phyloP scores from a whole-genome alignment of 2,329 filamentous ascomycete genomes.

The Pseudocercospora vitis region DNA sequence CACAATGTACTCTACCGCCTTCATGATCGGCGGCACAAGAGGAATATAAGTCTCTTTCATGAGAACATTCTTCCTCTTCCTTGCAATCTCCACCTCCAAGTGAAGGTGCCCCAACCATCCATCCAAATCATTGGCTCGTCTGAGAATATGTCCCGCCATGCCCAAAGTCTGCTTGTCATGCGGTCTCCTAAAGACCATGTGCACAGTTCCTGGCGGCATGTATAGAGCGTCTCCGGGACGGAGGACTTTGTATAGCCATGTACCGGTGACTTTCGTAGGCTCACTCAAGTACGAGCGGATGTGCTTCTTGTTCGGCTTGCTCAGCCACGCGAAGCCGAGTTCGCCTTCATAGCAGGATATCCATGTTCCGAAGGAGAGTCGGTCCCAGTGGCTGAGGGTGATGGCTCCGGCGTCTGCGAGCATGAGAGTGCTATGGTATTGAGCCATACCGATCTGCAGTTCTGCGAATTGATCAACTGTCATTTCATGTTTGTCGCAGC shows the following conservation, averaged over 20 bases:
- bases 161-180: slow-evolving; percentile 19
- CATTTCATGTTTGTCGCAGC: slow-evolving; percentile 10
- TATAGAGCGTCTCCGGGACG: slow-evolving; percentile 21
- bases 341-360: slow-evolving; percentile 26
- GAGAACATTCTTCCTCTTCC: neutral
- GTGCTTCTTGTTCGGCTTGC: slow-evolving; percentile 3
- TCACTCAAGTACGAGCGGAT: neutral
- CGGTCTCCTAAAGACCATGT: slow-evolving; percentile 19
- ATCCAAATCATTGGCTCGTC: slow-evolving; percentile 1
- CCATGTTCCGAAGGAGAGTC: slow-evolving; percentile 19
- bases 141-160: slow-evolving; percentile 16
- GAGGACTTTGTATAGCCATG: slow-evolving; percentile 19
- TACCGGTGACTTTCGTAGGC: neutral
- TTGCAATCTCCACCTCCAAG: neutral
- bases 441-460: slow-evolving; percentile 2
- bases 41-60: neutral
- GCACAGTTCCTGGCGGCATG: slow-evolving; percentile 19
- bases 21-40: neutral
- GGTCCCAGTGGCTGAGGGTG: slow-evolving; percentile 18
- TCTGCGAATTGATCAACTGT: neutral
- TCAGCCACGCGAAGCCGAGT: slow-evolving; percentile 23
- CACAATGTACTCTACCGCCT: neutral
- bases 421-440: slow-evolving; percentile 20
- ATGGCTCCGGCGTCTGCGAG: slow-evolving; percentile 23
- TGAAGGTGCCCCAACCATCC: neutral